Base-by-base conservation (phyloP, 1,139 yeast species). In the Kodamaea arcana region DNA sequence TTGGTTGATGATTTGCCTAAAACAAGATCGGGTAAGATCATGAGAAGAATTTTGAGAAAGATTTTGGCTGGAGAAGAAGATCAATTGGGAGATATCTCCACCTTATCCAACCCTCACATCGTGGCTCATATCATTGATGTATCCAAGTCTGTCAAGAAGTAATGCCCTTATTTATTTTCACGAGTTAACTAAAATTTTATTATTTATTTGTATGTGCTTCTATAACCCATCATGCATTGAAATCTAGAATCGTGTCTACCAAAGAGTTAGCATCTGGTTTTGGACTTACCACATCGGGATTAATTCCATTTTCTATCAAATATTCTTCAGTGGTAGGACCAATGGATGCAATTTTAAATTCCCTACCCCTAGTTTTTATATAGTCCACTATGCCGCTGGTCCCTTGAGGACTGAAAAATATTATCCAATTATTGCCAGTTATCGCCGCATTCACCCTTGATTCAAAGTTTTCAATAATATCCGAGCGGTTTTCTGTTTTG, bases 391-490 rank as follows among this genome's bases (percentile, higher is more conserved):
- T 80, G 1, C 58, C 64, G 28, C 72, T 74, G 0, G 95, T 83
- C 0, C 95, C 96, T 45, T 92, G 95, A 0, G 97, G 95, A 44
- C 97, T 86, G 57, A 90, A 92, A 43, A 92, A 84, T 0, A 88
- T 83, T 4, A 88, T 64, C 94, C 95, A 84, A 34, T 42, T 41
- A 10, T 65, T 61, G 6, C 36, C 29, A 5, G 33, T 36, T 10
- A 12, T 23, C 15, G 38, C 37, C 21, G 28, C 33, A 15, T 39
- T 26, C 37, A 56, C 55, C 15, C 47, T 41, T 4, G 26, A 26
- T 6, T 47, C 30, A 45, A 75, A 79, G 34, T 72, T 61, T 0
- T 53, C 56, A 6, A 65, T 52, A 5, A 76, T 72, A 39, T 76
- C 76, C 0, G 56, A 56, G 35, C 79, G 58, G 2, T 71, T 64